Evolutionary conservation across 2,329 filamentous ascomycete species (phyloP), one percentile per base, ranked within the genome.

Genomic region (Neofusicoccum cordaticola): DNA sequence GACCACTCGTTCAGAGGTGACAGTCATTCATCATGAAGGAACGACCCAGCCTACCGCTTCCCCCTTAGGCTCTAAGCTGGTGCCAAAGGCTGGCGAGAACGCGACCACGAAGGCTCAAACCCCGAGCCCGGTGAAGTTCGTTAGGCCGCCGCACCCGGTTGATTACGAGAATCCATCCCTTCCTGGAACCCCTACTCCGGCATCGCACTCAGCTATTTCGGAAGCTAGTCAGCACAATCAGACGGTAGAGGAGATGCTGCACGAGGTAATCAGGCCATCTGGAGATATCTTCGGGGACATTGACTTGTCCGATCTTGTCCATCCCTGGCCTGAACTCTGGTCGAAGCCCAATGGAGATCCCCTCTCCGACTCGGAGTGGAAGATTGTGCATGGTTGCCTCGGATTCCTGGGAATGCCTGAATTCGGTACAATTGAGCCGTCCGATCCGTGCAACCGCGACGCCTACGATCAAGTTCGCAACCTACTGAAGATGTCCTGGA

Each of bases 321-420:
- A 63, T 4, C 61, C 61, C 2, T 63, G 61, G 61, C 61, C 61
- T 4, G n/a, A 63, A 6, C 34, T 63, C 15, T 63, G 61, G 61
- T 2, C 22, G 15, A 22, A 2, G 11, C 56, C 47, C 15, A 60
- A 60, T 42, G 22, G 17, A 2, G 27, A 42, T 2, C 13, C 9
- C 9, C n/a, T 47, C 6, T 9, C 17, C 3, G 27, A 19, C 2
- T 13, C 12, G 17, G 9, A 47, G 13, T 60, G 41, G 56, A 9
- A 17, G 4, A 39, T 60, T 8, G 34, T 47, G 11, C 37, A 60
- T 27, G 27, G 27, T 34, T 19, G n/a, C 11, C 31, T 47, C n/a
- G n/a, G 42, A 9, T 13, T 22, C 3, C 22, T 52, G 19, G 47
- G 47, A 4, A 22, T 31, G 27, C 8, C 47, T 11, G 5, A 41